Base-by-base conservation (phyloP, 2,329 filamentous ascomycete species). In the Acephala macrosclerotiorum region DNA sequence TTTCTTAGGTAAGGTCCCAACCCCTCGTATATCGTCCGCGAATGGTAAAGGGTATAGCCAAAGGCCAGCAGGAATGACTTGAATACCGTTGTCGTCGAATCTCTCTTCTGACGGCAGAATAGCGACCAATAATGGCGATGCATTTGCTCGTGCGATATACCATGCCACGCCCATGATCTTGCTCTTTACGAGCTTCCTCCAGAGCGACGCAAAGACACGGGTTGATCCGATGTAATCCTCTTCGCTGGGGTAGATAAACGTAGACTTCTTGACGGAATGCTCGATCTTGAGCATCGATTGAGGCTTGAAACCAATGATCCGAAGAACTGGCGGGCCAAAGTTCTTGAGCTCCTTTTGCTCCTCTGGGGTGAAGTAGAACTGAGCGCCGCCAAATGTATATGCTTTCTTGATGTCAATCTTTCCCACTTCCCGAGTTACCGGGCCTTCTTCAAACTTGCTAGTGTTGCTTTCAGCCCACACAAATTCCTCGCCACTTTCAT, bases 331-430 rank as follows among this genome's bases (percentile, higher is more conserved):
- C 1, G 91, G 85, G 2, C 94, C 95, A 73, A 97, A 97, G 70
- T 92, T 83, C 67, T 90, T 89, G 65, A 99, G 84, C 22, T 85
- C 81, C 65, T 90, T 90, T 66, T 95, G 88, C 77, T 99, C 95
- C 38, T 97, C 94, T 0, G 89, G 86, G 0, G 89, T 89, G 77
- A 99, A 99, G 58, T 91, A 86, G 56, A 99, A 88, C 57, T 93
- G 93, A 70, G 97, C 93, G 45, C 93, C 94, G 14, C 95, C 96
- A 75, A 98, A 98, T 73, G 96, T 97, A 83, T 96, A 99, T 0
- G 95, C 96, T 78, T 96, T 97, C 66, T 91, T 91, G 22, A 96
- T 87, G 73, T 98, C 94, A 2, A 80, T 81, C 72, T 94, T 94
- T 68, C 96, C 90, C 0, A 98, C 88, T 18, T 53, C 18, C 14